Percentiles rank a stretch among this genome's conserved stretches.
Evolutionary conservation across 352 stramenopile species (phyloP).

Genomic region (Phytophthora pluvialis): DNA sequence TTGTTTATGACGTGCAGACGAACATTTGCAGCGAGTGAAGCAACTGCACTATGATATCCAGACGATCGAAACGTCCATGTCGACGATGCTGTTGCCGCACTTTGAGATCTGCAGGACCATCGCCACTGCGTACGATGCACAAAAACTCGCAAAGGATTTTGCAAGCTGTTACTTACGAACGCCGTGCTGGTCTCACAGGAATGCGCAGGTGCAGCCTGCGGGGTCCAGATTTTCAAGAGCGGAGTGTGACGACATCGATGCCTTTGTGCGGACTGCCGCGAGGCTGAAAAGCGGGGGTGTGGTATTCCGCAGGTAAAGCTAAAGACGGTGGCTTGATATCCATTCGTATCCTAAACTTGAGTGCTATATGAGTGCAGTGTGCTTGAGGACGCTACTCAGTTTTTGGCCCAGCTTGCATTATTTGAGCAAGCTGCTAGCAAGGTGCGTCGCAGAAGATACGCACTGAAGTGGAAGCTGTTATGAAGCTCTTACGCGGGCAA

Average conservation of each 20-base stretch:
- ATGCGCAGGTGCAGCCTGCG: slow-evolving; percentile 43
- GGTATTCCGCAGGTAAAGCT: slow-evolving; percentile 36
- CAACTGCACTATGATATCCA: slow-evolving; percentile 50
- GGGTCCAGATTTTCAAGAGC: slow-evolving; percentile 27
- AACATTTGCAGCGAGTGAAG: slow-evolving; percentile 37
- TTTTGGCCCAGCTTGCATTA: slow-evolving; percentile 43
- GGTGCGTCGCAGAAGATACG: slow-evolving; percentile 15
- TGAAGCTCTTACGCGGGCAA: background rate
- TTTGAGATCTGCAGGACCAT: slow-evolving; percentile 67
- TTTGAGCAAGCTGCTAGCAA: slow-evolving; percentile 64
- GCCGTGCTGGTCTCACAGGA: slow-evolving; percentile 25
- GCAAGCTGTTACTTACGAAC: background rate
- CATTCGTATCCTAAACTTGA: background rate
- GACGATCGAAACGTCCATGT: slow-evolving; percentile 55
- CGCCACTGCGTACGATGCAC: slow-evolving; percentile 47
- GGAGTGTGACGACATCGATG: slow-evolving; percentile 38
- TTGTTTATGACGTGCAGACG: slow-evolving; percentile 30
- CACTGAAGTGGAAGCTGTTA: background rate
- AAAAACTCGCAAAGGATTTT: background rate
- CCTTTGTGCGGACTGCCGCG: slow-evolving; percentile 41
- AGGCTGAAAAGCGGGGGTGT: slow-evolving; percentile 37
- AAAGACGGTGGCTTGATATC: background rate
- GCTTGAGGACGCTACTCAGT: slow-evolving; percentile 33
- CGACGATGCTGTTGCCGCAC: slow-evolving; percentile 56
- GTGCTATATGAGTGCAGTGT: slow-evolving; percentile 30